phyloP scores from a whole-genome alignment of 192 early-diverging fungal species.

The Coemansia sp. region DNA sequence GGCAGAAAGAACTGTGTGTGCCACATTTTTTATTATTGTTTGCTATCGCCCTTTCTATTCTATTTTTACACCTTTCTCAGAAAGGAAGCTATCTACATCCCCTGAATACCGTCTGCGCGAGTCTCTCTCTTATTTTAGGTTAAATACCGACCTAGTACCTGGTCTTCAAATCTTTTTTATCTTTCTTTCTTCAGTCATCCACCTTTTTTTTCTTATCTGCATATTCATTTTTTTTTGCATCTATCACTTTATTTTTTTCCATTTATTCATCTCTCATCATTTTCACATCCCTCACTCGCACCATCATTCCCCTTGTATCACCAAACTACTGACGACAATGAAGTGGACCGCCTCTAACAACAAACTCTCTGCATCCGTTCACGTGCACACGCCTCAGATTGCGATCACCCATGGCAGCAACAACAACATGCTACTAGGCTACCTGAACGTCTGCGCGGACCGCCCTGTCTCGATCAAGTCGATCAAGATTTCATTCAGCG shows the following conservation, averaged over 20 bases:
- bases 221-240: background rate
- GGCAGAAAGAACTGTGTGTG: background rate
- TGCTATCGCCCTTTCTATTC: conserved; percentile 10
- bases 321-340: conserved; percentile 8
- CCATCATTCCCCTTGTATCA: background rate
- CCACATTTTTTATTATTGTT: background rate
- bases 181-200: background rate
- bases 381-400: conserved; percentile 39
- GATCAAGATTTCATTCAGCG: conserved; percentile 21
- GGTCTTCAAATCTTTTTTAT: background rate
- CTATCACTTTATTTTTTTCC: background rate
- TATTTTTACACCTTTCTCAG: conserved; percentile 6
- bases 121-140: background rate
- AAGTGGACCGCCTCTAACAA: conserved; percentile 20
- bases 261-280: background rate
- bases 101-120: conserved; percentile 11
- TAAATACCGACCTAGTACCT: background rate
- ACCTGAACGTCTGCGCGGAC: conserved; percentile 14
- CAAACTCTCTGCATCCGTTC: conserved; percentile 25
- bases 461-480: conserved; percentile 33
- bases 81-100: background rate
- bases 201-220: conserved; percentile 6
- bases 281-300: conserved; percentile 2
- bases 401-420: conserved; percentile 36
- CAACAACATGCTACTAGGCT: conserved; percentile 39